Conservation (phyloP, 495 filamentous ascomycete genomes). For the Letharia lupina region DNA sequence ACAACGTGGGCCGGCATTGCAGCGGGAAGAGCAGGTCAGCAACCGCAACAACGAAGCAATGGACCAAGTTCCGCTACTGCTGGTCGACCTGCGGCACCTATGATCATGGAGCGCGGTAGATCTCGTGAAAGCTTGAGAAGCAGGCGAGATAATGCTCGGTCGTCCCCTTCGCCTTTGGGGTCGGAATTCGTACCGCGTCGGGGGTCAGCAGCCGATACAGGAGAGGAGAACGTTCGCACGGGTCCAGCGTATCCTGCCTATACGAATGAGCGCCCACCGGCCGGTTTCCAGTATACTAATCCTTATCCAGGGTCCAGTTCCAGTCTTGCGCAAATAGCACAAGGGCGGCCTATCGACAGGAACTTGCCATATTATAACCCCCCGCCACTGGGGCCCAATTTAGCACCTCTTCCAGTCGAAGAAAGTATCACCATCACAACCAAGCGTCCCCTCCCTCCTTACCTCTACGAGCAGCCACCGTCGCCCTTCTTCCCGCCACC, state of each 20-base stretch:
- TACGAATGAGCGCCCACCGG: background rate
- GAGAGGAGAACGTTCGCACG: slow-evolving; percentile 15
- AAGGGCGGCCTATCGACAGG: slow-evolving; percentile 5
- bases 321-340: slow-evolving; percentile 12
- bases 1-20: slow-evolving; percentile 26
- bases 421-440: slow-evolving; percentile 21
- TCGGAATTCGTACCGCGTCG: slow-evolving; percentile 30
- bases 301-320: slow-evolving; percentile 15
- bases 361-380: slow-evolving; percentile 1
- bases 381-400: slow-evolving; percentile 15
- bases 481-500: slow-evolving; percentile 13
- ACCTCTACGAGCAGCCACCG: slow-evolving; percentile 13
- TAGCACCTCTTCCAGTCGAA: slow-evolving; percentile 21
- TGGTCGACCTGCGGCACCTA: slow-evolving; percentile 19
- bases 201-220: background rate
- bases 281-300: slow-evolving; percentile 9
- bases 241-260: slow-evolving; percentile 14
- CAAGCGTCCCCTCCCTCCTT: slow-evolving; percentile 21
- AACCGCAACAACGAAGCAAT: slow-evolving; percentile 28
- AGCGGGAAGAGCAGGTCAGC: slow-evolving; percentile 29
- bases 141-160: slow-evolving; percentile 27
- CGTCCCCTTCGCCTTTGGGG: slow-evolving; percentile 33
- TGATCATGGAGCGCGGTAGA: slow-evolving; percentile 29
- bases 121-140: slow-evolving; percentile 34
- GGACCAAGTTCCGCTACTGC: slow-evolving; percentile 20